These are phyloP conservation scores for Phytophthora quininea DNA, from an alignment of 352 stramenopile genomes.

Conservation along the genomic window DNA sequence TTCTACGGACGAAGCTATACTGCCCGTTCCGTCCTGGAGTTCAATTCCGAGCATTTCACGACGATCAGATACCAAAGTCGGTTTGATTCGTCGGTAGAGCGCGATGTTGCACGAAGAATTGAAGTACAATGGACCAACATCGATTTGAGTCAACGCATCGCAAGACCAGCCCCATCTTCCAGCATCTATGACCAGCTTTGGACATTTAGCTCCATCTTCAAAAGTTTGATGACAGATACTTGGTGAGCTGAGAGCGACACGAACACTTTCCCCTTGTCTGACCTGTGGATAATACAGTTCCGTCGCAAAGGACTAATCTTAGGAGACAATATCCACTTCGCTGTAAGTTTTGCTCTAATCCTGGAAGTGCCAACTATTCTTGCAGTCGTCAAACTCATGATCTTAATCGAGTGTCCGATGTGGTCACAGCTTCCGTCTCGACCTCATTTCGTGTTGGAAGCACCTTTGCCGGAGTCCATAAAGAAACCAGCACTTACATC, in stretches of 20 bases:
- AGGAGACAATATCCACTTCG: neutral
- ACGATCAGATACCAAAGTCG: neutral
- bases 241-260: too few species aligned
- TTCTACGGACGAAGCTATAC: neutral
- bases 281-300: too few species aligned
- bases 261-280: too few species aligned
- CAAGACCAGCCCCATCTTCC: too few species aligned
- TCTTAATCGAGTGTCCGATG: neutral
- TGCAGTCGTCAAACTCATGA: neutral
- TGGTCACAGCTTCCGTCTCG: neutral
- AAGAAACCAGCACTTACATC: neutral
- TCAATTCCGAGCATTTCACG: neutral
- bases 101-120: neutral
- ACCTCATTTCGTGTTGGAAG: neutral
- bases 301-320: neutral
- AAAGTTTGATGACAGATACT: neutral
- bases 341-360: slow-evolving; percentile 4
- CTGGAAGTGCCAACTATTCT: slow-evolving; percentile 3
- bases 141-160: neutral
- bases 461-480: neutral
- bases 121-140: neutral
- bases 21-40: neutral
- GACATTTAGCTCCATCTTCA: too few species aligned
- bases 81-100: neutral
- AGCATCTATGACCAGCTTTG: too few species aligned